Evolutionary conservation across 805 yeast species (phyloP).

Genomic region (Candida coquimbonensis): DNA sequence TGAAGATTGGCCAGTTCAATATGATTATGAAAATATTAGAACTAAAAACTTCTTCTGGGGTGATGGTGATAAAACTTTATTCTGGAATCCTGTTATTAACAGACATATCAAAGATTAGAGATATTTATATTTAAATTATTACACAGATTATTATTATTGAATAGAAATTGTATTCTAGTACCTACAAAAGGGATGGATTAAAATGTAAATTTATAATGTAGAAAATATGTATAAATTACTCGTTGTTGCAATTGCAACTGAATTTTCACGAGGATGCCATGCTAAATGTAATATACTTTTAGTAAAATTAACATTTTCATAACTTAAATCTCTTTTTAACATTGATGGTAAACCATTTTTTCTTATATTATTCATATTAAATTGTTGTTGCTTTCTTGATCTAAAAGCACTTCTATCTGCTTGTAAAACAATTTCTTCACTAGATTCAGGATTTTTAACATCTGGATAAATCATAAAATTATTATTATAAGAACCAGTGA

Average conservation of each 20-base stretch:
- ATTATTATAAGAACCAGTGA: conserved; percentile 97
- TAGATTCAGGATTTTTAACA: conserved; percentile 38
- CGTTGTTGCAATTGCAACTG: conserved; percentile 97
- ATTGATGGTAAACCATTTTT: conserved; percentile 29
- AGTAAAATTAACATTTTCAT: conserved; percentile 82
- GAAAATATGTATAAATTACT: conserved; percentile 86
- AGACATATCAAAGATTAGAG: conserved; percentile 51
- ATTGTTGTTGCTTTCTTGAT: conserved; percentile 49
- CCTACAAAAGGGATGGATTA: not conserved
- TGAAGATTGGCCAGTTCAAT: conserved; percentile 88
- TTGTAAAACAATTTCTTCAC: conserved; percentile 70
- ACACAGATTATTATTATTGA: not conserved
- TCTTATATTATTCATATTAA: conserved; percentile 22
- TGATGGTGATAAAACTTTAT: conserved; percentile 93
- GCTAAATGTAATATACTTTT: conserved; percentile 91
- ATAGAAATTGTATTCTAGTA: no score
- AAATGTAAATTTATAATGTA: conserved; percentile 40
- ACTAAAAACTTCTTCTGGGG: conserved; percentile 94
- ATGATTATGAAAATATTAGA: conserved; percentile 90
- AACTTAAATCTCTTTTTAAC: conserved; percentile 38
- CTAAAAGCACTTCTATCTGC: conserved; percentile 98
- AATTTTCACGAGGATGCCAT: conserved; percentile 97
- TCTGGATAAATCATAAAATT: conserved; percentile 96
- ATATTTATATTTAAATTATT: not conserved
- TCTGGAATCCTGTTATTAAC: conserved; percentile 93